A percentile compares a stretch with the other conserved stretches of the same genome.
Evolutionary conservation across 805 yeast genomes (phyloP).

Genomic region (Pichia nakasei): DNA sequence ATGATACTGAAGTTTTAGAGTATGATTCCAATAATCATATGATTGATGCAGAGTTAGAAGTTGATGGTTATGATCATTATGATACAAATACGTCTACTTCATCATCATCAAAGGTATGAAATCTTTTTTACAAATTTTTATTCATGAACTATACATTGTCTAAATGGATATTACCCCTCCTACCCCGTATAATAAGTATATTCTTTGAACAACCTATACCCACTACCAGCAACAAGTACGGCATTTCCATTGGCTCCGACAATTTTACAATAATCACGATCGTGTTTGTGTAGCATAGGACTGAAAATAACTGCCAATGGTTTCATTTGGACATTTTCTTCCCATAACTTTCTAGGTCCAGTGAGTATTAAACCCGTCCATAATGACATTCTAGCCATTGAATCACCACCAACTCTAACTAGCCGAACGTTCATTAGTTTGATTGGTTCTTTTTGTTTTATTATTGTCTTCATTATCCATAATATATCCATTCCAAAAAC

Average conservation of each 20-base stretch:
- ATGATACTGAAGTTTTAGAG: conserved; percentile 12
- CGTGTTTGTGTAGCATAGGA: background rate
- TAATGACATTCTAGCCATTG: background rate
- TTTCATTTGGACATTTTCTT: background rate
- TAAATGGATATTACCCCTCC: background rate
- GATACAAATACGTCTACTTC: background rate
- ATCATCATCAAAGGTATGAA: too few species aligned
- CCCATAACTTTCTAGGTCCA: background rate
- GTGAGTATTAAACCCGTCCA: background rate
- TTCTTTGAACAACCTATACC: background rate
- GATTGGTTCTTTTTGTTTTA: background rate
- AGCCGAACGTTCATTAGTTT: background rate
- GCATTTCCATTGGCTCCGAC: background rate
- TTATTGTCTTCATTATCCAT: conserved; percentile 1
- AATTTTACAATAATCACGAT: background rate
- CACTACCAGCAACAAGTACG: conserved; percentile 2
- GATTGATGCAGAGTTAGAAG: conserved; percentile 3
- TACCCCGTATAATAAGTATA: background rate
- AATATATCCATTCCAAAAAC: conserved; percentile 5
- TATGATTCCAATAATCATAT: conserved; percentile 1
- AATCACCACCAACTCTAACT: conserved; percentile 2
- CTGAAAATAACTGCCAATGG: conserved; percentile 5
- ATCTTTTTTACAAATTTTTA: background rate
- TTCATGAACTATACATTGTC: background rate
- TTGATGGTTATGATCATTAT: conserved; percentile 5